phyloP scores from a whole-genome alignment of 169 alveolate species.

The Babesia caballi region DNA sequence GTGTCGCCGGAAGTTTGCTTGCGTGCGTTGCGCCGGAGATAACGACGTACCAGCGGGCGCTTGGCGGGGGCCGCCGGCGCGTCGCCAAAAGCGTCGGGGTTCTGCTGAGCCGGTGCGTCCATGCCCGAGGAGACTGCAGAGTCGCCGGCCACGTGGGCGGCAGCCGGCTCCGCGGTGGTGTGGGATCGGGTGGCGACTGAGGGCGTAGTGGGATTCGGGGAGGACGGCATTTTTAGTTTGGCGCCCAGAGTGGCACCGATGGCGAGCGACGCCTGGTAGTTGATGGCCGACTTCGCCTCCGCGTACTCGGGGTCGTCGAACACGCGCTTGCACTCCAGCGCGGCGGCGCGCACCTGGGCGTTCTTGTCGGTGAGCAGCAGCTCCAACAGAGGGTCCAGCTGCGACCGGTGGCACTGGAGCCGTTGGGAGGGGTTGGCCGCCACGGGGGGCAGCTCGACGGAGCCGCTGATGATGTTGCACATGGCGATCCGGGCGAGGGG shows the following conservation, averaged over 20 bases:
- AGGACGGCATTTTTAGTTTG: too few species aligned
- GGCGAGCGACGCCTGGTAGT: too few species aligned
- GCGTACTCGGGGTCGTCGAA: constrained; percentile 21
- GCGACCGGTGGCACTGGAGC: constrained; percentile 4
- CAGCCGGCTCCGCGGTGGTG: too few species aligned
- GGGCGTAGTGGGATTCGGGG: too few species aligned
- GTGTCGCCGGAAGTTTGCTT: too few species aligned
- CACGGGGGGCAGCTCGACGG: neutral
- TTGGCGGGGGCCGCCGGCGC: constrained; percentile 21
- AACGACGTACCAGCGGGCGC: constrained; percentile 28
- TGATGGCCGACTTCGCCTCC: too few species aligned
- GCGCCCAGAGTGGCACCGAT: too few species aligned
- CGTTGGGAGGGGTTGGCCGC: neutral
- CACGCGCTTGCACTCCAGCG: constrained; percentile 9
- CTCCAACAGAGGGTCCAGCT: neutral
- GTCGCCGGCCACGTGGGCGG: too few species aligned
- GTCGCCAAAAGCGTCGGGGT: too few species aligned
- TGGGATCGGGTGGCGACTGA: too few species aligned
- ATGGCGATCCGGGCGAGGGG: constrained; percentile 49
- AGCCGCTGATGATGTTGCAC: constrained; percentile 47
- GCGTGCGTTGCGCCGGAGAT: neutral
- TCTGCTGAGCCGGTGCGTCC: too few species aligned
- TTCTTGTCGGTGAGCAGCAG: constrained; percentile 22
- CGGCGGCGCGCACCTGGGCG: constrained; percentile 42
- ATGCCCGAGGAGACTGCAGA: too few species aligned